Evolutionary conservation across 202 grass and related monocot genomes (phyloP), one percentile per base, ranked within the genome.

Genomic region (Panicum virgatum): DNA sequence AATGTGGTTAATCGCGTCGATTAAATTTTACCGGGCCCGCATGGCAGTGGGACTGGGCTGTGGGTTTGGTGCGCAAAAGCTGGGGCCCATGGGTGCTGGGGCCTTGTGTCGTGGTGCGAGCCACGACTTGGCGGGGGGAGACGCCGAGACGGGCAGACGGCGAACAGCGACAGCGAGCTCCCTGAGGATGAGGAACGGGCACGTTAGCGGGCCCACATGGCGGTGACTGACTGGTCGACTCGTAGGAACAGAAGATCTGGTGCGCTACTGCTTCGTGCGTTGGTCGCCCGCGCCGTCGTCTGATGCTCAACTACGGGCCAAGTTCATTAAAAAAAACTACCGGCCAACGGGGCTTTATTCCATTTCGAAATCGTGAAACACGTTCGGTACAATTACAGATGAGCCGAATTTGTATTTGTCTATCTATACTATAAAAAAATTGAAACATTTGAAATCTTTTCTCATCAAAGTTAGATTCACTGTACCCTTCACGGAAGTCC

Each of bases 141-240:
- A n/a, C n/a, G n/a, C n/a, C n/a, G n/a, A n/a, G n/a, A n/a, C n/a
- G 32, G 32, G 12, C 0, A 12, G 12, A 46, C 44, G 12, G 8
- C 44, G 34, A 37, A 19, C 5, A 3, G n/a, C n/a, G 1, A 40
- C 2, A 12, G 29, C 60, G 60, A 36, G 60, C 43, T 54, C 78
- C 78, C 7, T 25, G 66, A 19, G 53, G 66, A 25, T 59, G 66
- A 27, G 42, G 27, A 50, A 46, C 44, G 19, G 7, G 9, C 64
- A 80, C 12, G 66, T 48, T 25, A 2, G 79, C 1, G 8, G 43
- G 15, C 66, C 83, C 83, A 40, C 44, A 40, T 72, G 83, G 34
- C 66, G 18, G 74, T 30, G 65, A 62, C 26, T 30, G 65, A 48
- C 26, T 0, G 48, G 39, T 25, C 0, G 3, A 36, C 13, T 43